Base-by-base conservation (phyloP, 1,284 basidiomycete species). In the Rhizopogon hawkerae region DNA sequence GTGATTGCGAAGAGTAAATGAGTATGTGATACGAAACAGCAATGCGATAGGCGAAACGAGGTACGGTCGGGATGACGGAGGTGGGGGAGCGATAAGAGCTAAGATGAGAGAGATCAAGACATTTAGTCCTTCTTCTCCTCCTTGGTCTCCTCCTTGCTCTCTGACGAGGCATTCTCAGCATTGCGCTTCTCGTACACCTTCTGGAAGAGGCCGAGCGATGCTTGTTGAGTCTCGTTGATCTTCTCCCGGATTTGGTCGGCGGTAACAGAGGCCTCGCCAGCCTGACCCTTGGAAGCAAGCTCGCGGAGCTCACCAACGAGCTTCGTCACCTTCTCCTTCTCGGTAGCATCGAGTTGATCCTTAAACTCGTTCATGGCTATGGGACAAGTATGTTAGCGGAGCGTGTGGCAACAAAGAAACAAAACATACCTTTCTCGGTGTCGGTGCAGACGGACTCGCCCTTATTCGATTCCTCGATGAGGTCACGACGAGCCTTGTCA, bases 401-500 rank as follows among this genome's bases (percentile, higher is more conserved):
- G 1, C 16, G 10, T 35, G 0, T 44, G 13, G 3, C 33, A 23
- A 11, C n/a, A 16, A 23, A 14, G 5, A 3, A n/a, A 10, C 9
- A 21, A 34, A 65, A 5, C 76, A 50, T 58, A 82, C 83, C 88
- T 76, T 97, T 98, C 78, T 96, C 92, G 2, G 95, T 98, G 70
- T 98, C 95, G 54, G 83, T 75, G 64, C 87, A 91, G 58, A 98
- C 88, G 24, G 89, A 94, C 70, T 97, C 93, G 43, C 92, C 95
- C 73, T 90, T 90, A 82, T 98, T 98, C 51, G 92, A 82, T 70
- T 96, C 92, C 77, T 98, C 95, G 57, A 98, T 98, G 55, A 98
- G 77, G 47, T 76, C 66, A 64, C 87, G 85, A 66, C 94, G 85
- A 47, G 78, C 78, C 78, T 96, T 95, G 75, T 96, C 92, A 8